Base-by-base conservation (phyloP, 2,329 filamentous ascomycete species). In the Sporothrix humicola region DNA sequence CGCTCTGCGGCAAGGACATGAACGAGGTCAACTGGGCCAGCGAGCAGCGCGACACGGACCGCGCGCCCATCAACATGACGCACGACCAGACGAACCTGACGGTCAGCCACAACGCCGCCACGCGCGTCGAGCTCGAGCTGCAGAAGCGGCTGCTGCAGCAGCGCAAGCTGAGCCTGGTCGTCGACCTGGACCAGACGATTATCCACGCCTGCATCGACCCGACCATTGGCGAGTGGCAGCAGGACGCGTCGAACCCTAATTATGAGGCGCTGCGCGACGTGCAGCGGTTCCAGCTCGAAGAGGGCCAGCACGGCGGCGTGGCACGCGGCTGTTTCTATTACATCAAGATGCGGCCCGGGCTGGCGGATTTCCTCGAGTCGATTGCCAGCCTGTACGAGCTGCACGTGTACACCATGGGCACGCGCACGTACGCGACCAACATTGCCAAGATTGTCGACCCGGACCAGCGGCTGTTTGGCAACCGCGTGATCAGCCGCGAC, bases 381-480 rank as follows among this genome's bases (percentile, higher is more conserved):
- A 87, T 98, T 66, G 89, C 94, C 0, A 87, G 91, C 79, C 85
- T 96, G 78, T 99, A 96, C 83, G 96, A 99, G 83, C 86, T 98
- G 79, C 96, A 99, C 81, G 95, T 99, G 76, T 99, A 99, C 84
- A 99, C 96, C 59, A 99, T 99, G 96, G 96, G 95, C 73, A 99
- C 96, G 26, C 90, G 96, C 76, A 93, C 95, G n/a, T 99, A 99
- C 80, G 96, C 96, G 10, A 87, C 95, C 77, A 92, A 93, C 75
- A 97, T 99, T 78, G 94, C 94, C 52, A 92, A 92, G 77, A 95
- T 99, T 76, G 93, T 99, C 75, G 96, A 99, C 79, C 95, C 95
- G 0, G 90, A 95, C 48, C 89, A 91, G 76, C 95, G 92, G 80
- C 89, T 97, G 10, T 99, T 99, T 81, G 95, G 93, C 54, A 95